Evolutionary conservation across 1,139 yeast species (phyloP).

Genomic region (Hemisphaericaspora subhashii): DNA sequence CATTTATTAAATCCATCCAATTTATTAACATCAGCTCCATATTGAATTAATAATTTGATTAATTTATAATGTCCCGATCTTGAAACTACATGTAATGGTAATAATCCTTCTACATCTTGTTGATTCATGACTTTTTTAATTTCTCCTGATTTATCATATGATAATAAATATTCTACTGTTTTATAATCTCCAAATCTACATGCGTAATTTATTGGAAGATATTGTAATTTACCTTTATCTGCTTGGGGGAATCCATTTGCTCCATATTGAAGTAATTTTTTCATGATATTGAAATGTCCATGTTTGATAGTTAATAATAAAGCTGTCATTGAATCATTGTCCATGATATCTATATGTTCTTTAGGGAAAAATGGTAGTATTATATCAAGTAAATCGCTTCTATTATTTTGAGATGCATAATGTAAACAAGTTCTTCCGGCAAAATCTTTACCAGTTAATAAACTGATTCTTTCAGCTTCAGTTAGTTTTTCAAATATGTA

Average conservation of each 20-base stretch:
- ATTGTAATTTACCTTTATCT: slow-evolving; percentile 52
- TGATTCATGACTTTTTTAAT: slow-evolving; percentile 34
- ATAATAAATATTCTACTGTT: slow-evolving; percentile 61
- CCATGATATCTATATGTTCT: slow-evolving; percentile 50
- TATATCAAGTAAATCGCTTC: slow-evolving; percentile 53
- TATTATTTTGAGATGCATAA: slow-evolving; percentile 75
- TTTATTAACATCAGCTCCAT: slow-evolving; percentile 79
- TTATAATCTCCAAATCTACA: slow-evolving; percentile 81
- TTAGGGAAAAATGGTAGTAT: slow-evolving; percentile 41
- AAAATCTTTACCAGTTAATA: slow-evolving; percentile 50
- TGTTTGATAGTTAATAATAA: slow-evolving; percentile 75
- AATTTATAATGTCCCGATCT: slow-evolving; percentile 75
- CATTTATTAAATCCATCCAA: slow-evolving; percentile 85
- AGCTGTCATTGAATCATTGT: slow-evolving; percentile 79
- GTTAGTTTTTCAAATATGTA: slow-evolving; percentile 30
- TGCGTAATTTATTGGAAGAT: slow-evolving; percentile 85
- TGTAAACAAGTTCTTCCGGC: slow-evolving; percentile 86
- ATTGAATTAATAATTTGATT: slow-evolving; percentile 62
- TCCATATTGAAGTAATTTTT: slow-evolving; percentile 44
- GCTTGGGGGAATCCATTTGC: slow-evolving; percentile 58
- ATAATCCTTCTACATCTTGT: slow-evolving; percentile 83
- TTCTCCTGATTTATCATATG: slow-evolving; percentile 28
- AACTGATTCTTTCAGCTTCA: slow-evolving; percentile 18
- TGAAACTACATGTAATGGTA: slow-evolving; percentile 86
- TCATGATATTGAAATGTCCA: slow-evolving; percentile 57